Conservation (phyloP, 345 rosid genomes). For the Lepidium sativum region DNA sequence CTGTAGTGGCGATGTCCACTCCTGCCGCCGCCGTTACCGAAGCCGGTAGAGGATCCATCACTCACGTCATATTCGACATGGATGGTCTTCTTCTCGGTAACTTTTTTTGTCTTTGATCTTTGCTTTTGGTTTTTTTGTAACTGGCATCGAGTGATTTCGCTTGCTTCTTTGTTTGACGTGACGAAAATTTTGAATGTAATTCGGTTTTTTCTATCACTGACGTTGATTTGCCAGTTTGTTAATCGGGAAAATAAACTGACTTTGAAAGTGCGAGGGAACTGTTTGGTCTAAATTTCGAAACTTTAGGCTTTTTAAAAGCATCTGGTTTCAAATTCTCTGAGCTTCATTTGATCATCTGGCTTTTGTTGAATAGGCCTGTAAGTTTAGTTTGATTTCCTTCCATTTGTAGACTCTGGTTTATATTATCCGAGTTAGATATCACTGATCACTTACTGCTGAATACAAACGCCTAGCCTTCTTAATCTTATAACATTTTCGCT, state of each 20-base stretch:
- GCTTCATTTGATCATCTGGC: too few species aligned
- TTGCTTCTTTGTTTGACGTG: too few species aligned
- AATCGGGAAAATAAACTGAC: not conserved
- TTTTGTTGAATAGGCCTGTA: not conserved
- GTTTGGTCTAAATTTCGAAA: not conserved
- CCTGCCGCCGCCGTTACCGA: slow-evolving; percentile 11
- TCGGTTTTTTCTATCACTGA: too few species aligned
- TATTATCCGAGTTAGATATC: not conserved
- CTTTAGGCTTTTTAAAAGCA: not conserved
- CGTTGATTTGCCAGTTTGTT: not conserved
- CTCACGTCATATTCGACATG: slow-evolving; percentile 95
- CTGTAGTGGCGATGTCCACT: slow-evolving; percentile 6
- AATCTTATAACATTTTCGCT: not conserved
- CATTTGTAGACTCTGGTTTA: not conserved
- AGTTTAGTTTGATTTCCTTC: not conserved
- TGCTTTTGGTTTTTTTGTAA: not conserved
- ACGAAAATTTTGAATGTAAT: too few species aligned
- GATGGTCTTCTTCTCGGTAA: slow-evolving; percentile 91
- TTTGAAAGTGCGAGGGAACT: not conserved
- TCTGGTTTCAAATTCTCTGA: not conserved
- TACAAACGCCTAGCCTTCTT: not conserved
- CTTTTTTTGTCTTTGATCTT: not conserved
- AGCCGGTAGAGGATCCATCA: slow-evolving; percentile 39
- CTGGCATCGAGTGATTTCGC: too few species aligned
- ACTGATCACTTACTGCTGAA: too few species aligned